Evolutionary conservation across 1,284 basidiomycete species (phyloP), one percentile per base, ranked within the genome.

Genomic region (Volvariella volvacea): DNA sequence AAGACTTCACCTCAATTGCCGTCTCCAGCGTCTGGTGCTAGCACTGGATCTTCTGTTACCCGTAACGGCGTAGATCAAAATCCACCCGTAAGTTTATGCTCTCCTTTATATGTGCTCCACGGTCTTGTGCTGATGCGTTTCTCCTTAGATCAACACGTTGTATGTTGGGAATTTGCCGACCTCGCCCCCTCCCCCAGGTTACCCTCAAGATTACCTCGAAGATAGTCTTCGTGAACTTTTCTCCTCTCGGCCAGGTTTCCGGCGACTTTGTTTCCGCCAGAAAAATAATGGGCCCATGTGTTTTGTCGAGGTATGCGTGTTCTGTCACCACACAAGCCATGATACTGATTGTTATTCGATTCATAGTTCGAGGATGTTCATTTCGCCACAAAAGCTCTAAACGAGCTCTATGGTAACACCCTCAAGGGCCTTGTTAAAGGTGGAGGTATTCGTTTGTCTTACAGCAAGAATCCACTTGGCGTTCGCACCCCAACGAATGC

Each of bases 261-360:
- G 91, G 46, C 88, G 94, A 56, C 76, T 99, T 53, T 93, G 87
- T 55, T 98, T 93, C 72, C 76, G 92, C 47, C 91, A 95, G 61
- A 99, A 99, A 72, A 88, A 79, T 59, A 94, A 93, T 54, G 92
- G 93, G 1, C 92, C 93, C 3, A 96, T 96, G 94, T 97, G 93
- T 64, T 96, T 97, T 62, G 90, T 93, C 40, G 91, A 93, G 79
- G 87, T 90, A 62, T 42, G 69, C 63, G 8, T 38, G 16, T 43
- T 37, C 22, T 41, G 34, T 43, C 47, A 22, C 46, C 49, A 43
- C 32, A 22, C 9, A 48, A 17, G 17, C 15, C 19, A 44, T 36
- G 7, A 17, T 22, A 38, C 21, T 48, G 52, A 33, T 58, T 51
- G 10, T 36, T 36, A 53, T 34, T 47, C 44, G 22, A 45, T 48